Conservation (phyloP, 116 monocot genomes). For the Posidonia oceanica region DNA sequence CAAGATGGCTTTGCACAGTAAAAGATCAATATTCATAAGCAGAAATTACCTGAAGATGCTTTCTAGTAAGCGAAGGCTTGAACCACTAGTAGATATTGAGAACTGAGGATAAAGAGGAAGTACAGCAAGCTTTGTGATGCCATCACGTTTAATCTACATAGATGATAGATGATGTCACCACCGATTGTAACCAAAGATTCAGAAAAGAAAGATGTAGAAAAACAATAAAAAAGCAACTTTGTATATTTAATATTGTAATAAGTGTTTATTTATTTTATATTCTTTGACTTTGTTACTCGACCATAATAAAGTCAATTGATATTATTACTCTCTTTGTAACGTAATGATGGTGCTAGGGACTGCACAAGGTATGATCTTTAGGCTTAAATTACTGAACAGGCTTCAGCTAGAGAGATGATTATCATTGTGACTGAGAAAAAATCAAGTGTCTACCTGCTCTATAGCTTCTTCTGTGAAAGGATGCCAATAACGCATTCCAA, state of each 20-base stretch:
- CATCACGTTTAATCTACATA: slow-evolving; percentile 85
- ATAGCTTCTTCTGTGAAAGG: slow-evolving; percentile 99
- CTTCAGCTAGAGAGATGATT: not conserved
- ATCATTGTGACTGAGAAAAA: not conserved
- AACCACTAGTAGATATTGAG: slow-evolving; percentile 97
- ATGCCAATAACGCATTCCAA: slow-evolving; percentile 99
- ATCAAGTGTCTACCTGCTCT: slow-evolving; percentile 40
- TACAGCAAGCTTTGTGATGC: slow-evolving; percentile 96
- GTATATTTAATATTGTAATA: too few relatives aligned
- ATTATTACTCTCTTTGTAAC: too few relatives aligned
- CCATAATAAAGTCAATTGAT: too few relatives aligned
- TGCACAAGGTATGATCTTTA: not conserved
- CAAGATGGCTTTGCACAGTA: not conserved
- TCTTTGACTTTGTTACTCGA: too few relatives aligned
- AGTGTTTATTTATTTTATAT: too few relatives aligned
- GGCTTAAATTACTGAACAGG: too few relatives aligned
- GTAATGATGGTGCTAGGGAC: too few relatives aligned
- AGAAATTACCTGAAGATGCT: slow-evolving; percentile 77
- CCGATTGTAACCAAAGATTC: not conserved
- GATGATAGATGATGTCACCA: not conserved
- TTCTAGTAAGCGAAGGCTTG: slow-evolving; percentile 86
- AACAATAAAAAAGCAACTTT: too few relatives aligned
- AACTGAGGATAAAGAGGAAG: slow-evolving; percentile 98
- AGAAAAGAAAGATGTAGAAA: too few relatives aligned
- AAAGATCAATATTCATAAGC: not conserved